These are phyloP conservation scores for Geotrichum candidum DNA, from an alignment of 1,139 yeast genomes.

Conservation along the genomic window DNA sequence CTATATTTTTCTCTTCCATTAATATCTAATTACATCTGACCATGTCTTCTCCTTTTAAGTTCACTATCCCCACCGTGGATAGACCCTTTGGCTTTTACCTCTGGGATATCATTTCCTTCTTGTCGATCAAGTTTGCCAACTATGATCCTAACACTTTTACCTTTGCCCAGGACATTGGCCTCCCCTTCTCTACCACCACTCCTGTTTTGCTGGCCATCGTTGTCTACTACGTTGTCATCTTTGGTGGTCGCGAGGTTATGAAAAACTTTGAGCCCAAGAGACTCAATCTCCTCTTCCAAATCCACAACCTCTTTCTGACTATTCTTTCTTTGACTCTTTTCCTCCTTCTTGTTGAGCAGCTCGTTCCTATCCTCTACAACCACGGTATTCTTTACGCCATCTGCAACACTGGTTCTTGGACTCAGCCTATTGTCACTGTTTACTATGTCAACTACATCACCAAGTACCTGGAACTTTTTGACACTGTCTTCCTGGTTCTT, in stretches of 20 bases:
- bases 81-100: slow-evolving; percentile 85
- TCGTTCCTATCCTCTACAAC: slow-evolving; percentile 68
- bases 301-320: slow-evolving; percentile 79
- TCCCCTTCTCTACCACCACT: slow-evolving; percentile 49
- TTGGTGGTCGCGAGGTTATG: slow-evolving; percentile 69
- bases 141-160: slow-evolving; percentile 49
- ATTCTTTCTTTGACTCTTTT: slow-evolving; percentile 60
- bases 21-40: background rate
- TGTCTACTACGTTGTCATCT: slow-evolving; percentile 69
- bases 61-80: slow-evolving; percentile 53
- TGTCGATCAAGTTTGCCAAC: slow-evolving; percentile 49
- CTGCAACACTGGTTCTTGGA: slow-evolving; percentile 75
- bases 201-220: slow-evolving; percentile 56
- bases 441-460: slow-evolving; percentile 48
- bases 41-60: slow-evolving; percentile 18
- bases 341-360: slow-evolving; percentile 71
- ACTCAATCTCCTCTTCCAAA: slow-evolving; percentile 64
- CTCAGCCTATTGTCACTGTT: slow-evolving; percentile 74
- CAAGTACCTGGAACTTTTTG: slow-evolving; percentile 67
- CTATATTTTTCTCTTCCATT: background rate
- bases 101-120: slow-evolving; percentile 77
- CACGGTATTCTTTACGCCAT: slow-evolving; percentile 84
- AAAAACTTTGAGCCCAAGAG: slow-evolving; percentile 58
- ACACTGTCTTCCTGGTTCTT: slow-evolving; percentile 85
- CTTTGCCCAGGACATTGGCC: slow-evolving; percentile 51